Base-by-base conservation (phyloP, 2,329 filamentous ascomycete genomes). In the Madurella fahalii region DNA sequence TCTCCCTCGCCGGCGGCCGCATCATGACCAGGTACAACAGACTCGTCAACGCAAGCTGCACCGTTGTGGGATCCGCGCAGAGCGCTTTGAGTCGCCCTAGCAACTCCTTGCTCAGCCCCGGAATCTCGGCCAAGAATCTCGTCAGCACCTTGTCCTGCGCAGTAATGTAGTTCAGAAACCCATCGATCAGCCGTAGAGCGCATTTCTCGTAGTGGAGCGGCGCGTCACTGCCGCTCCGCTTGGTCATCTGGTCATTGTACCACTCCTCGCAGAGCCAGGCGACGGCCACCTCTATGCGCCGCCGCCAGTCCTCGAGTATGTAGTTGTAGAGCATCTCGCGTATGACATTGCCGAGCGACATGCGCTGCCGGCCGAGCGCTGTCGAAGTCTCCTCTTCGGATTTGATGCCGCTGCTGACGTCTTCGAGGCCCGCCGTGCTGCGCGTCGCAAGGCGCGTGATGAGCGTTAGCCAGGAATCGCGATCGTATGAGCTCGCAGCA, bases 201-300 rank as follows among this genome's bases (percentile, higher is more conserved):
- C 89, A 95, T 65, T 83, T 83, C 56, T 90, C 84, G 70, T 96
- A 96, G 69, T 94, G 82, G 34, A 80, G 67, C 2, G 81, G 77
- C 8, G 79, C 77, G 40, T 78, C 75, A 11, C 69, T 68, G 46
- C 67, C 71, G 34, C 69, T 75, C 54, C 59, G 68, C 46, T 66
- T 74, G 57, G 69, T 73, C 60, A 74, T 72, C 69, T 71, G 84
- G 69, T 97, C 93, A 64, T 92, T 95, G 71, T 96, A 97, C 93
- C 94, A 99, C 72, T 99, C 94, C 70, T 99, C 94, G 64, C 87
- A 95, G 15, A 99, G 79, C 94, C 94, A 99, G 8, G 87, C 86
- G 49, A 97, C 90, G 1, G 91, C 93, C 18, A 94, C 82, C 62
- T 95, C 92, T 59, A 97, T 92, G 42, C 94, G 86, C 58, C 82